Evolutionary conservation across 73 alveolate species (phyloP), one percentile per base, ranked within the genome.

Genomic region (Uronychia setigera): DNA sequence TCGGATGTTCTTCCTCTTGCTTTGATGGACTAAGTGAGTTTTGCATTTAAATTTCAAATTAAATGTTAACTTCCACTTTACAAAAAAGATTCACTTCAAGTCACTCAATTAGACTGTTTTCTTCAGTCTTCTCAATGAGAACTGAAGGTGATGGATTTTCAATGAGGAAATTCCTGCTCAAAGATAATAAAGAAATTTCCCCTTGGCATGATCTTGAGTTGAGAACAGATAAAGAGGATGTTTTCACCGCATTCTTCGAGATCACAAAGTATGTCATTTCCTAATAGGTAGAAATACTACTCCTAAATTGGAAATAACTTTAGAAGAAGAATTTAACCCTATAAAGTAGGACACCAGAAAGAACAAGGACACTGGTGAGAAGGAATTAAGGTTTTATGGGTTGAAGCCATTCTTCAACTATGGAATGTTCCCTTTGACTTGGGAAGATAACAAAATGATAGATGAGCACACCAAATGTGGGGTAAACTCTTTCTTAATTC

Each of bases 391-490:
- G 58, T 90, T 80, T 79, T 96, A 96, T 85, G 98, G 93, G 0
- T 35, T 82, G 29, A 84, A 83, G 76, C 97, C 99, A 5, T 82
- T 80, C 30, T 94, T 92, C 81, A 96, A 96, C 89, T 96, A 96
- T 76, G 99, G 99, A 25, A 84, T 94, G 91, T 32, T 96, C 31
- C 99, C 99, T 58, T 81, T 91, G 84, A 96, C 99, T 13, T 96
- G 99, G 99, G 99, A 96, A 79, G 87, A 91, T 82, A 58, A 89
- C 28, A 31, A 59, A 58, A 83, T 80, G 35, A 81, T 79, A 33
- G 94, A 87, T 80, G 59, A 88, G 29, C 89, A 78, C 34, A 83
- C 89, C 33, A 46, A 78, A 27, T 46, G 67, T 19, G n/a, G 5
- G 5, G 88, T 60, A 81, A 60, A 58, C 31, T n/a, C n/a, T n/a